Evolutionary conservation across 306 rosid genomes (phyloP), one percentile per base, ranked within the genome.

Genomic region (Luffa aegyptiaca): DNA sequence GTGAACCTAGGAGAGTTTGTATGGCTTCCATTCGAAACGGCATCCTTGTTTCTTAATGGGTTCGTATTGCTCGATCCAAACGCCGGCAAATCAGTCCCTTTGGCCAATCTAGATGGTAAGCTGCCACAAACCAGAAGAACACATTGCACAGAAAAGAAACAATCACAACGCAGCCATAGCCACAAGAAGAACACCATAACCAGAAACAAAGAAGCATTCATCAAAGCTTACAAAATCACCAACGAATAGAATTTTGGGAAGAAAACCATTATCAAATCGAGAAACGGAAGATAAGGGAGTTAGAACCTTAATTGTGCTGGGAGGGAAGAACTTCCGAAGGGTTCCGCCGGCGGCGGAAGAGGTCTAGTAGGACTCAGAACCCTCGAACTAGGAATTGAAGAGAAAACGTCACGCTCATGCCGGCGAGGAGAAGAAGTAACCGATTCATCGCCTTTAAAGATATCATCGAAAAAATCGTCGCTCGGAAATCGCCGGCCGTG

Each of bases 391-490:
- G 88, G 81, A 0, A 77, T 59, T 5, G 82, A 59, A 45, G 90
- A 70, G 64, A 65, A 82, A 18, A 80, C 59, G 48, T 82, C 84
- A 3, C 84, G 76, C 10, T 84, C 90, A 48, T 52, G 83, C 83
- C 81, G 85, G 80, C 82, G 82, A 1, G 97, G 97, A 12, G 94
- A 86, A 7, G 92, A 85, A 87, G 62, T 79, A 33, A 17, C 80
- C 3, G 92, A 83, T 3, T 84, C 89, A 3, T 88, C 93, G 14
- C 90, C 91, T 57, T 92, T 87, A 77, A 96, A 96, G 17, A 96
- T 96, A 87, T 96, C 99, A 63, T 90, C 89, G 33, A 80, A 96
- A 86, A 96, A 96, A 64, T 88, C 86, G 10, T 83, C 78, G 83
- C 87, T 88, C 18, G 83, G 53, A 41, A 74, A 26, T 52, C 93